These are phyloP conservation scores for Pythium brassicae DNA, from an alignment of 352 stramenopile species.

Conservation along the genomic window DNA sequence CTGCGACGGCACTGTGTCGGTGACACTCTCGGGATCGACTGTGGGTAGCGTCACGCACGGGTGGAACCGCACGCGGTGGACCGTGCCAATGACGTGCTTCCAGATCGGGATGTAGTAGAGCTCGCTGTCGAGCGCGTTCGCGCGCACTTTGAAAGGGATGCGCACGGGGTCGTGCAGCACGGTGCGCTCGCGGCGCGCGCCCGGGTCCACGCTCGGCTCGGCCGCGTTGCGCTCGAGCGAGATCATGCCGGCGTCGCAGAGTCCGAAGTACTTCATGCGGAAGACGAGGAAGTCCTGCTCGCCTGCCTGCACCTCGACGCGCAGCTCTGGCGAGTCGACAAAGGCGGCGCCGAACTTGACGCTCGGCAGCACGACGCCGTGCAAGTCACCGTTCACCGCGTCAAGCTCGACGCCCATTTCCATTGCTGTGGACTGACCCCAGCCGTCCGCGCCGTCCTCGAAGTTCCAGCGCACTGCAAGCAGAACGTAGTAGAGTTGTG, in stretches of 20 bases:
- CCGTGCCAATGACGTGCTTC: constrained; percentile 47
- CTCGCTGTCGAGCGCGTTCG: constrained; percentile 24
- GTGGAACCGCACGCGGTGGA: constrained; percentile 60
- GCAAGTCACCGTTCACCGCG: constrained; percentile 36
- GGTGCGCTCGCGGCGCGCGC: constrained; percentile 17
- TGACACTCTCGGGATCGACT: constrained; percentile 14
- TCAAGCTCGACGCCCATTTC: constrained; percentile 68
- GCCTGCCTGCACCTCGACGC: constrained; percentile 39
- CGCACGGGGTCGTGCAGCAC: constrained; percentile 39
- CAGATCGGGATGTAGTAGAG: constrained; percentile 66
- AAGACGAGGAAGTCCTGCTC: constrained; percentile 52
- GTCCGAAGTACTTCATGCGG: constrained; percentile 54
- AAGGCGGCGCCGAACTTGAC: constrained; percentile 29
- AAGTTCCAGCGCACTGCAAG: constrained; percentile 56
- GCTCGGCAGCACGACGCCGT: constrained; percentile 36
- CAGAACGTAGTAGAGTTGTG: too few relatives aligned
- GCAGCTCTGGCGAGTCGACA: constrained; percentile 58
- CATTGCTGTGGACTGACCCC: constrained; percentile 51
- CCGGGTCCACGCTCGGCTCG: constrained; percentile 29
- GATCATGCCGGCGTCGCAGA: constrained; percentile 53
- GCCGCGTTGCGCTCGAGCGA: constrained; percentile 37
- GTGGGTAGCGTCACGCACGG: constrained; percentile 31
- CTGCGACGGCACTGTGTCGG: background rate
- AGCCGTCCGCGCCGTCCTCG: constrained; percentile 49
- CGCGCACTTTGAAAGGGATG: constrained; percentile 48